Base-by-base conservation (phyloP, 352 stramenopile species). In the Pythium oligandrum region DNA sequence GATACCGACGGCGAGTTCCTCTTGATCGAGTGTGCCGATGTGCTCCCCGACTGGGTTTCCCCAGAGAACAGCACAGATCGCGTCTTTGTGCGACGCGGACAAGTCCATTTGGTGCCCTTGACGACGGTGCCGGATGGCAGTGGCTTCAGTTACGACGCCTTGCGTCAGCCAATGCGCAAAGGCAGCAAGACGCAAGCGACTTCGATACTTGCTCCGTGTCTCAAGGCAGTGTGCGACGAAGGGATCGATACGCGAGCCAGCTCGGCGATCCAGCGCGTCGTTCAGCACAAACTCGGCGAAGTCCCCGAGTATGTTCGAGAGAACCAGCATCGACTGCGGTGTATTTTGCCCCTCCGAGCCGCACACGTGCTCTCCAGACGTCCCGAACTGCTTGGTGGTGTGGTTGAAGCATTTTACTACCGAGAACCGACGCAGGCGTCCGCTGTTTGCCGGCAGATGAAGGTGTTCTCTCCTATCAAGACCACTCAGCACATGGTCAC, bases 381-480 rank as follows among this genome's bases (percentile, higher is more conserved):
- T 8, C 65, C 61, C 3, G 26, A 59, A 6, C 31, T 62, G 8
- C n/a, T 78, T 32, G 66, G 53, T 1, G 63, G 57, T n/a, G 69
- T 57, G 1, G 65, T 73, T 17, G 59, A 72, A 42, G 66, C 66
- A 8, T 78, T 78, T 43, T 78, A 68, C 58, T 75, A 72, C 40
- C 62, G 69, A 26, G 69, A 70, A 31, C 69, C 69, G 7, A 47
- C 43, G n/a, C 53, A 80, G 26, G 64, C 78, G 1, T 61, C 71
- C 3, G 48, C 59, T 4, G 31, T 88, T 4, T 91, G 79, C 51
- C 49, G 52, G 4, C 72, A 73, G 7, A 93, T 94, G 84, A 42
- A 57, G 3, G 50, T 42, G 1, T 88, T 94, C 40, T 50, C 71
- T 17, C 65, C 75, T 7, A 32, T 6, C 1, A 31, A 6, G 2